Evolutionary conservation across 768 basidiomycete genomes (phyloP).

Genomic region (Porphyrellus cyaneotinctus): DNA sequence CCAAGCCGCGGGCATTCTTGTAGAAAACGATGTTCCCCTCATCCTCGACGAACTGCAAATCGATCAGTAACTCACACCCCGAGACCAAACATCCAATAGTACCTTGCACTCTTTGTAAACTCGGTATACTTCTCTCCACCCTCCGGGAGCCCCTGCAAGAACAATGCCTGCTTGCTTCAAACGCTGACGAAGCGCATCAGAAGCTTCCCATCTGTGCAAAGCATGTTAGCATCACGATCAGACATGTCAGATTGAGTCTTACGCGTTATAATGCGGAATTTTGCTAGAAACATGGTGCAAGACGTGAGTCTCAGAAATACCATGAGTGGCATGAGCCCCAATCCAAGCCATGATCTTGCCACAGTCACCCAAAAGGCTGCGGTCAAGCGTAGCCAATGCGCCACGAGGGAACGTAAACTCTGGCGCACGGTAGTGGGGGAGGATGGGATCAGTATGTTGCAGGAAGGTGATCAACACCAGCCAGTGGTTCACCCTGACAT

Average conservation of each 20-base stretch:
- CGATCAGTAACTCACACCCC: neutral
- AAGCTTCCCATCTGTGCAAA: slow-evolving; percentile 76
- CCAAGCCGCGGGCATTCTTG: slow-evolving; percentile 82
- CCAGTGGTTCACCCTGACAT: slow-evolving; percentile 82
- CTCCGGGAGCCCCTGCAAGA: slow-evolving; percentile 67
- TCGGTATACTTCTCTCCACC: slow-evolving; percentile 78
- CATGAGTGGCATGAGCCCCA: slow-evolving; percentile 80
- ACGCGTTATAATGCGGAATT: slow-evolving; percentile 93
- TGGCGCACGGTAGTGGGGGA: slow-evolving; percentile 88
- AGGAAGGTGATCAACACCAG: slow-evolving; percentile 95
- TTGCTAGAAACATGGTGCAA: slow-evolving; percentile 90
- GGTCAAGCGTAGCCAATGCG: slow-evolving; percentile 88
- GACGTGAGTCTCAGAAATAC: slow-evolving; percentile 93
- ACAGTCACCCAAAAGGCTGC: slow-evolving; percentile 70
- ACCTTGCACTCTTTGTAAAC: slow-evolving; percentile 78
- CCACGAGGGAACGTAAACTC: slow-evolving; percentile 94
- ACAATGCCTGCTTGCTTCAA: slow-evolving; percentile 54
- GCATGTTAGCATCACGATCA: neutral
- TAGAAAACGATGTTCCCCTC: slow-evolving; percentile 88
- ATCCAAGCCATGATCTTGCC: slow-evolving; percentile 82
- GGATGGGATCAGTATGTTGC: slow-evolving; percentile 93
- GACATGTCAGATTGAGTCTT: slow-evolving; percentile 16
- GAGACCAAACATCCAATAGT: neutral
- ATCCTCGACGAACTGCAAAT: slow-evolving; percentile 83
- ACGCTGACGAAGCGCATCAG: slow-evolving; percentile 75